Base-by-base conservation (phyloP, 2,329 filamentous ascomycete species). In the Nothophoma quercina region DNA sequence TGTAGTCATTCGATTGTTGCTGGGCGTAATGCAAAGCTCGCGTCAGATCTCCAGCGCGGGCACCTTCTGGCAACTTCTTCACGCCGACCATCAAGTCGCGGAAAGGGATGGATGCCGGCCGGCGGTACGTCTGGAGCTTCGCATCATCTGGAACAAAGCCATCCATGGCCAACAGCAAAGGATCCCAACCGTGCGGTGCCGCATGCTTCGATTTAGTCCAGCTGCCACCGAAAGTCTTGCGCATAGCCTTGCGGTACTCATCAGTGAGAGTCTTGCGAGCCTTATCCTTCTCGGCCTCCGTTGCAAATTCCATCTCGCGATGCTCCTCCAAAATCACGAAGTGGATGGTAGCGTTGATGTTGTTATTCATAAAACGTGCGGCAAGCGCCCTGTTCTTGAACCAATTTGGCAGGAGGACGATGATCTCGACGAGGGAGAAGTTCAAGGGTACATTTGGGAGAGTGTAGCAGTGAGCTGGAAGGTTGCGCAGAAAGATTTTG, bases 31-130 rank as follows among this genome's bases (percentile, higher is more conserved):
- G 15, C 2, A 71, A 39, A n/a, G 60, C 62, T 5, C 59, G 59
- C 0, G 66, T 71, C 3, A 71, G 51, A 23, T 71, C 66, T 1
- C 62, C 61, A 9, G 63, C 59, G 32, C 69, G 53, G 10, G 18
- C 4, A 1, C 59, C 58, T 15, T 51, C 21, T 12, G 68, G 68
- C 12, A 67, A 16, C 45, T 60, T 54, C 45, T 64, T 61, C 19
- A 71, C 43, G 1, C 56, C 59, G 1, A 30, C n/a, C 3, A 54
- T 53, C 2, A 71, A 54, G 10, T 55, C 46, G 7, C 56, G 59
- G 48, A 69, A 64, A 2, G 44, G 50, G 15, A 69, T 47, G 6
- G 59, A 39, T 1, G 35, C 19, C 1, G 48, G 47, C 5, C 15
- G 19, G 7, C 29, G 9, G 15, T 55, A 62, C 7, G 19, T 30